phyloP scores from a whole-genome alignment of 2,329 filamentous ascomycete genomes.

The Fusarium piperis region DNA sequence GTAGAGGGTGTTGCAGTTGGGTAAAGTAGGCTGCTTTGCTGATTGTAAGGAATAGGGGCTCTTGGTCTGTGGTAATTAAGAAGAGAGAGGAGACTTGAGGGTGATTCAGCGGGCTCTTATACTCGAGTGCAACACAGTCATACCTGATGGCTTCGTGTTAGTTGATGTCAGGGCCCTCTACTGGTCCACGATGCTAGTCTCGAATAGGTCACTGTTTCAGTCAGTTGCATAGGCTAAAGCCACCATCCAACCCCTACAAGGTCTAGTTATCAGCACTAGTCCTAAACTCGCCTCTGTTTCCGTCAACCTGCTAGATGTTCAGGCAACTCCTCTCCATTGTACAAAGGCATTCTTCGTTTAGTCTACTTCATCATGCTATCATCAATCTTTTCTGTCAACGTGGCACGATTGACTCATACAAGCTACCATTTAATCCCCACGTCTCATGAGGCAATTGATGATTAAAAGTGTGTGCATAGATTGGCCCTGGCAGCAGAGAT shows the following conservation, averaged over 20 bases:
- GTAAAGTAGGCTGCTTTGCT: background rate
- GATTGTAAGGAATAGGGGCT: accelerated
- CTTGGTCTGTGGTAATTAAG: background rate
- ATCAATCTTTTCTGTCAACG: background rate
- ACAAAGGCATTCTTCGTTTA: background rate
- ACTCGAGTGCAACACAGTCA: background rate
- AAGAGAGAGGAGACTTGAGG: background rate
- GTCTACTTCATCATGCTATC: background rate
- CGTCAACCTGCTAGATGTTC: background rate
- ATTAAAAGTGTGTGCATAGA: background rate
- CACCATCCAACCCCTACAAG: background rate
- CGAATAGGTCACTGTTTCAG: background rate
- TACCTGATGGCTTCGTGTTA: background rate
- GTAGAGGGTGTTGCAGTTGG: background rate
- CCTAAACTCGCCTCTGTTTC: slow-evolving; percentile 4
- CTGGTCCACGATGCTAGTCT: background rate
- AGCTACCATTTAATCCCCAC: too few relatives aligned
- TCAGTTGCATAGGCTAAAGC: background rate
- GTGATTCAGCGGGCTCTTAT: background rate
- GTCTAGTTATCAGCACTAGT: background rate
- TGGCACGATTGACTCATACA: background rate
- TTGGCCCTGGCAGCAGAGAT: background rate
- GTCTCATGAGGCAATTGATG: background rate
- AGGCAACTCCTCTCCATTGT: background rate
- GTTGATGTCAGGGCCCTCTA: background rate